Evolutionary conservation across 2,329 filamentous ascomycete genomes (phyloP).

Genomic region (Saccharata proteae): DNA sequence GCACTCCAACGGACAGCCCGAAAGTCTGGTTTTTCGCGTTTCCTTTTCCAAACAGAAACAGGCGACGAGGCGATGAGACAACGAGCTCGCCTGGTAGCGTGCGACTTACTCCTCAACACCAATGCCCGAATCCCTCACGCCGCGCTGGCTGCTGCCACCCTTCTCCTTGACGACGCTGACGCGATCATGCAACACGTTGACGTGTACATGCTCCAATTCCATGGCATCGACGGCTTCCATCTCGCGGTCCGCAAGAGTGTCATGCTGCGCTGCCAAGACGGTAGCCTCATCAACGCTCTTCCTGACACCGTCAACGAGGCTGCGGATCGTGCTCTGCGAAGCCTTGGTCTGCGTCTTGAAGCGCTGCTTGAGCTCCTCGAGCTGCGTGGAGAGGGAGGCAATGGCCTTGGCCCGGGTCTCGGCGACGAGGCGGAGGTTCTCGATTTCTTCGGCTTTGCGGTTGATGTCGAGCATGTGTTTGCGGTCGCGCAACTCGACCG

Average conservation of each 20-base stretch:
- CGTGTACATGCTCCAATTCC: constrained; percentile 21
- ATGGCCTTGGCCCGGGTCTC: constrained; percentile 22
- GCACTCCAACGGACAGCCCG: no score
- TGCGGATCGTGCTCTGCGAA: constrained; percentile 19
- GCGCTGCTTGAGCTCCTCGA: constrained; percentile 21
- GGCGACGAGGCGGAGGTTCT: constrained; percentile 22
- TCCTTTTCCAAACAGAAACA: no score
- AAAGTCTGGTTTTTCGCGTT: no score
- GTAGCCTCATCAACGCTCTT: constrained; percentile 18
- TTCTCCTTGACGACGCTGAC: constrained; percentile 20
- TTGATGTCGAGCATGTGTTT: constrained; percentile 17
- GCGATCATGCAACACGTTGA: constrained; percentile 19
- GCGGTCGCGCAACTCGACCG: constrained; percentile 12
- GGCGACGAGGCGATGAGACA: no score
- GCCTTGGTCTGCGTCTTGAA: constrained; percentile 18
- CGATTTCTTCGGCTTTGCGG: constrained; percentile 19
- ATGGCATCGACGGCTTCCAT: constrained; percentile 20
- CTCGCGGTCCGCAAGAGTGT: not conserved
- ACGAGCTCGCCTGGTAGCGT: no score
- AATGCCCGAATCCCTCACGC: constrained; percentile 22
- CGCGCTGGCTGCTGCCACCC: constrained; percentile 12
- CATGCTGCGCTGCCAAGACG: constrained; percentile 9
- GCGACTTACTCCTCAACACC: constrained; percentile 17
- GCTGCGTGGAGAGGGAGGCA: constrained; percentile 17
- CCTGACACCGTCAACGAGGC: constrained; percentile 17